Percentiles rank a stretch among this genome's conserved stretches.
These are phyloP conservation scores for Aspergillus texensis DNA, from an alignment of 2,329 filamentous ascomycete genomes.

Conservation along the genomic window DNA sequence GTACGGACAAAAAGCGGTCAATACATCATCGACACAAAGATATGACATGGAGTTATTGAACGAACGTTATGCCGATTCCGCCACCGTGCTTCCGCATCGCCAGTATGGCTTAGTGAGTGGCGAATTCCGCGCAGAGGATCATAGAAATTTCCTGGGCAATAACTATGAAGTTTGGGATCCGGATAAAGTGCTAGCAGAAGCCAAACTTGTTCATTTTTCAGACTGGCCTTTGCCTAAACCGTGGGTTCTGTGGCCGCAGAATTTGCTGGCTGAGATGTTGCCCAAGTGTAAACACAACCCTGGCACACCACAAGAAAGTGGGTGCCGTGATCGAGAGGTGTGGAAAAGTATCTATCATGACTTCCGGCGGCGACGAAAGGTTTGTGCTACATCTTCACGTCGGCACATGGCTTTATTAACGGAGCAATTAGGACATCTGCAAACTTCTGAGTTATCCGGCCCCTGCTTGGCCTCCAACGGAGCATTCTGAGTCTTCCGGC, in stretches of 20 bases:
- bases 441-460: constrained; percentile 42
- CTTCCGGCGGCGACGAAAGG: constrained; percentile 35
- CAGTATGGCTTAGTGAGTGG: constrained; percentile 63
- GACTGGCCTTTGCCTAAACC: constrained; percentile 73
- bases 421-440: neutral
- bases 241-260: constrained; percentile 52
- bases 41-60: constrained; percentile 73
- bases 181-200: constrained; percentile 57
- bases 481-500: neutral
- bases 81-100: constrained; percentile 66
- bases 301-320: constrained; percentile 39
- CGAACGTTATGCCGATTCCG: constrained; percentile 59
- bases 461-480: constrained; percentile 31
- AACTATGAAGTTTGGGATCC: constrained; percentile 62
- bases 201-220: constrained; percentile 70
- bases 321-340: constrained; percentile 40
- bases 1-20: constrained; percentile 30
- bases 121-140: constrained; percentile 62
- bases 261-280: constrained; percentile 33
- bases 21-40: constrained; percentile 20
- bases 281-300: constrained; percentile 39
- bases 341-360: constrained; percentile 43
- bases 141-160: constrained; percentile 54
- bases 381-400: neutral
- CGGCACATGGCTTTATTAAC: constrained; percentile 2